Conservation (phyloP, 768 basidiomycete species). For the Peribolospora baueri region DNA sequence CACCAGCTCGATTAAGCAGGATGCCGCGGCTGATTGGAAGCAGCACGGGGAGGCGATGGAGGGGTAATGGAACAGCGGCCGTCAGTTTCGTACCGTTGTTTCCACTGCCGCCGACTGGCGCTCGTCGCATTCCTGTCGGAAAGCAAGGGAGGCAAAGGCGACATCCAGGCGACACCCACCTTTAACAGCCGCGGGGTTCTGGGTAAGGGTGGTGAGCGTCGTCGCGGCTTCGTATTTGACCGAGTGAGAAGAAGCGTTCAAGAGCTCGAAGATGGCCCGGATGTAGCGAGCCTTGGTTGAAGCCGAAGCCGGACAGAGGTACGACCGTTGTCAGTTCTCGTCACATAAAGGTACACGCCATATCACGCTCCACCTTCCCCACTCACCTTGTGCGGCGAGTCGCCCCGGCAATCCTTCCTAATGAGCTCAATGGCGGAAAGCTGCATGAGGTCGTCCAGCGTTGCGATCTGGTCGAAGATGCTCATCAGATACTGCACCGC, state of each 20-base stretch:
- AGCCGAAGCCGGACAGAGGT: too few species aligned
- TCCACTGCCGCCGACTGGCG: neutral
- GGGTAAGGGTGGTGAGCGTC: conserved; percentile 74
- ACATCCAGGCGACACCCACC: conserved; percentile 25
- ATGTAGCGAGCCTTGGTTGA: conserved; percentile 59
- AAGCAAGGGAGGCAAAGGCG: neutral
- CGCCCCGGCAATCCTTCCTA: conserved; percentile 60
- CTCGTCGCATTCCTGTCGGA: neutral
- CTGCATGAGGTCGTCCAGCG: conserved; percentile 76
- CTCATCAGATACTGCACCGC: conserved; percentile 76
- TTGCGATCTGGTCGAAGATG: conserved; percentile 57
- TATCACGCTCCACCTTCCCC: neutral
- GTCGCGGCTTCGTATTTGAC: conserved; percentile 96
- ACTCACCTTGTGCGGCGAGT: conserved; percentile 57
- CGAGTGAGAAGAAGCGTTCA: conserved; percentile 67
- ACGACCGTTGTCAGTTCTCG: too few species aligned
- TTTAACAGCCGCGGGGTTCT: conserved; percentile 88
- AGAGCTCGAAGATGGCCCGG: conserved; percentile 70
- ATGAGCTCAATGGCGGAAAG: conserved; percentile 90
- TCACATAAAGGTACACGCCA: neutral
- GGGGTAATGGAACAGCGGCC: neutral
- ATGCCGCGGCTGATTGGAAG: conserved; percentile 45
- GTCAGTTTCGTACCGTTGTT: neutral
- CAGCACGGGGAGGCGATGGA: neutral
- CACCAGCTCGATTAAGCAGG: conserved; percentile 63